Base-by-base conservation (phyloP, 176 grass and related monocot species). In the Oryza australiensis region DNA sequence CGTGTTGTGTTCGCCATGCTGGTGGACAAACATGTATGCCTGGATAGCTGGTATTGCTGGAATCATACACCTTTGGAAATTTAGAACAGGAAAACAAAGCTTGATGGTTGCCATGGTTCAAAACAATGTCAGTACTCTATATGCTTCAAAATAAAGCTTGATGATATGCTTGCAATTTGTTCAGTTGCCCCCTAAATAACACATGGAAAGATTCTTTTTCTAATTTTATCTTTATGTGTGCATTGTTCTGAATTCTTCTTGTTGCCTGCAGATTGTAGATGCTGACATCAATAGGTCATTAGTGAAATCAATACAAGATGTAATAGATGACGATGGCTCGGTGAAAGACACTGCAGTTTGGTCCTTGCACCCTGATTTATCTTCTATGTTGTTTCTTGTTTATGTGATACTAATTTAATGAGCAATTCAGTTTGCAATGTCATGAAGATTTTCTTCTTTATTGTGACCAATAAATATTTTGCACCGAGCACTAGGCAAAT, bases 341-440 rank as follows among this genome's bases (percentile, higher is more conserved):
- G 86, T 94, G 41, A 94, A 94, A 91, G 92, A 94, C 48, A 91
- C 76, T 75, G 86, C 92, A 68, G 92, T 94, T 85, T 84, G 86
- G 60, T 86, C 45, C 69, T 62, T 88, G 29, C 59, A 75, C 33
- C 70, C 30, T 28, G 2, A 76, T 63, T 74, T 48, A 73, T 34
- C 9, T 85, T 51, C 27, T 73, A 7, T 66, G 73, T 73, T 41
- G 9, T 22, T 77, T 88, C n/a, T 45, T 23, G 46, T 86, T 67
- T 42, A 83, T 49, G 35, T 67, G 66, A 60, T 76, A 41, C 35
- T 82, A 71, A 9, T 63, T 30, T 60, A 40, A 66, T n/a, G 33
- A 88, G 5, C 51, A 85, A 70, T 75, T 79, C 23, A 40, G 9
- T 67, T 53, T 24, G 5, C 32, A n/a, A 20, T 32, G 8, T 71